Evolutionary conservation across 805 yeast species (phyloP).

Genomic region (Candida ovalis): DNA sequence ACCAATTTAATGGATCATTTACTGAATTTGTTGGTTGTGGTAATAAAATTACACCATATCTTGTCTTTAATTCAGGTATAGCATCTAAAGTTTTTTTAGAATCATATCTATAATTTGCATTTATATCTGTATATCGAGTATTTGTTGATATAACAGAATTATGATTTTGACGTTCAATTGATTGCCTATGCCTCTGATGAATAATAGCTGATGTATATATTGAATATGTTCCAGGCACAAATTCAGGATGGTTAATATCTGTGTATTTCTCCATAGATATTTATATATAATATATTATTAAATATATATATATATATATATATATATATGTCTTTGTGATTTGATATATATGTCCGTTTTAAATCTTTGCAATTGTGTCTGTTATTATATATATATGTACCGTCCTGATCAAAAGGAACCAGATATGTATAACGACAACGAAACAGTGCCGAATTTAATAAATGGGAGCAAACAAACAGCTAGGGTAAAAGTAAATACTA

Average conservation of each 20-base stretch:
- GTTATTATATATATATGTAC: too few relatives aligned
- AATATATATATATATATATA: too few relatives aligned
- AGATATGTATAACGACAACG: too few relatives aligned
- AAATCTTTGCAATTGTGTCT: too few relatives aligned
- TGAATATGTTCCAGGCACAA: constrained; percentile 54
- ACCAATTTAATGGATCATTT: constrained; percentile 49
- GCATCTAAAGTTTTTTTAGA: constrained; percentile 11
- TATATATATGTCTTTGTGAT: too few relatives aligned
- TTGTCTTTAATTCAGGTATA: constrained; percentile 27
- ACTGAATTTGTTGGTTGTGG: constrained; percentile 50
- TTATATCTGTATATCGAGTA: not conserved
- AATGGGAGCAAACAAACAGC: too few relatives aligned
- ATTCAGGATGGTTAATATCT: constrained; percentile 35
- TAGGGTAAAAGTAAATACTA: too few relatives aligned
- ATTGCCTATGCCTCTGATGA: constrained; percentile 12
- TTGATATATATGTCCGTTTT: too few relatives aligned
- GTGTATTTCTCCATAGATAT: constrained; percentile 33
- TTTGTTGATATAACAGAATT: not conserved
- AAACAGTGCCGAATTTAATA: too few relatives aligned
- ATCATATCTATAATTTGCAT: constrained; percentile 17
- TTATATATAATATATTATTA: not conserved
- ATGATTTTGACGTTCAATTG: constrained; percentile 6
- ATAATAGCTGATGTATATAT: constrained; percentile 41
- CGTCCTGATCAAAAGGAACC: too few relatives aligned
- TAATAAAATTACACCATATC: constrained; percentile 35